phyloP scores from a whole-genome alignment of 1,139 yeast species.

The Diutina sp. region DNA sequence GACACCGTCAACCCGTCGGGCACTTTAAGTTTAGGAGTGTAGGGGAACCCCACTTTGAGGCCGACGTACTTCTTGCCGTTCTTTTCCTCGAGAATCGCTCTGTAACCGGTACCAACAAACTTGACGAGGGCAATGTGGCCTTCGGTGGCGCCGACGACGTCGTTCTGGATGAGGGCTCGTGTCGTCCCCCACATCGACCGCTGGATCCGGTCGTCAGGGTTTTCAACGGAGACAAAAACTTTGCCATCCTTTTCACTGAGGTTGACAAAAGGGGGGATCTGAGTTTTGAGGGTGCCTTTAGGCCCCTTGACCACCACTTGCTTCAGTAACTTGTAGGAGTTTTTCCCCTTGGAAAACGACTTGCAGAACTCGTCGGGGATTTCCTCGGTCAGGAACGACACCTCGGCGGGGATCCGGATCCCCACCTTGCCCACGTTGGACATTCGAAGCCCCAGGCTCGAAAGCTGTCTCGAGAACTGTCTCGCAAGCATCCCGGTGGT shows the following conservation, averaged over 20 bases:
- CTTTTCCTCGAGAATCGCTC: slow-evolving; percentile 50
- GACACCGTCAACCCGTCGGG: slow-evolving; percentile 68
- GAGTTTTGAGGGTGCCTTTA: slow-evolving; percentile 50
- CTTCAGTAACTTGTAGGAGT: slow-evolving; percentile 44
- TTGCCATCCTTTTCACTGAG: slow-evolving; percentile 19
- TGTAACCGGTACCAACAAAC: slow-evolving; percentile 95
- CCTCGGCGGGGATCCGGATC: slow-evolving; percentile 19
- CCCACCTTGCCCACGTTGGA: slow-evolving; percentile 34
- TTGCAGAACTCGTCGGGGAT: slow-evolving; percentile 35
- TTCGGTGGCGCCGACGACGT: slow-evolving; percentile 77
- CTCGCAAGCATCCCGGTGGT: not conserved
- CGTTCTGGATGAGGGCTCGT: slow-evolving; percentile 65
- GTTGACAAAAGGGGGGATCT: slow-evolving; percentile 62
- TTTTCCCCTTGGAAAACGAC: slow-evolving; percentile 58
- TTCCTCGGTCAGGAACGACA: slow-evolving; percentile 20
- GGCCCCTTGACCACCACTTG: slow-evolving; percentile 71
- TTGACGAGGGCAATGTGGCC: slow-evolving; percentile 83
- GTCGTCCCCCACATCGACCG: slow-evolving; percentile 94
- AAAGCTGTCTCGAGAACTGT: not conserved
- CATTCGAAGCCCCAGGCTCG: slow-evolving; percentile 3
- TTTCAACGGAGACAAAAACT: slow-evolving; percentile 41
- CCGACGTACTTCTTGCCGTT: slow-evolving; percentile 44
- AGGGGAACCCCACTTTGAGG: slow-evolving; percentile 63
- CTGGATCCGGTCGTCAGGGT: slow-evolving; percentile 53
- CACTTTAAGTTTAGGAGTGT: slow-evolving; percentile 61